Evolutionary conservation across 1,284 basidiomycete species (phyloP).

Genomic region (Sporisorium exsertum): DNA sequence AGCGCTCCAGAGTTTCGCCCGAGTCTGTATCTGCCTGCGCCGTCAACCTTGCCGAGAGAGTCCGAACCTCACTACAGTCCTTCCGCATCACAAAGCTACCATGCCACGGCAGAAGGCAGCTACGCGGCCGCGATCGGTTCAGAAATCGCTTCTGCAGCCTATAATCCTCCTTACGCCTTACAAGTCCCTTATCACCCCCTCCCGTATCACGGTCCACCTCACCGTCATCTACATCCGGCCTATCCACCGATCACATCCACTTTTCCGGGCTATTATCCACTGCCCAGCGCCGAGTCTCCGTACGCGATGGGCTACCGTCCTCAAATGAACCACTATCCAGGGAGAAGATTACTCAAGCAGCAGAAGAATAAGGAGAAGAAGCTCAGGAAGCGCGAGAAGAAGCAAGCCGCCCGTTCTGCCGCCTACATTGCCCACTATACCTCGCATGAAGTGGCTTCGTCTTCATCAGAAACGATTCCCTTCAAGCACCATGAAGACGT

Average conservation of each 20-base stretch:
- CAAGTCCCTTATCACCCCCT: conserved; percentile 12
- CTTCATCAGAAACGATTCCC: background rate
- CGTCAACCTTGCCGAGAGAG: conserved; percentile 10
- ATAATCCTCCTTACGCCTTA: conserved; percentile 24
- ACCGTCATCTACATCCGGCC: background rate
- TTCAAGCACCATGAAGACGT: background rate
- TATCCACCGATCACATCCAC: conserved; percentile 6
- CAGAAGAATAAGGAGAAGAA: conserved; percentile 35
- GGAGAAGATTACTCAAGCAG: conserved; percentile 25
- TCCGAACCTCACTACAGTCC: conserved; percentile 3
- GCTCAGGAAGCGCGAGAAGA: conserved; percentile 21
- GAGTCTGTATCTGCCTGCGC: conserved; percentile 7
- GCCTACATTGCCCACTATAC: background rate
- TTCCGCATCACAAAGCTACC: conserved; percentile 5
- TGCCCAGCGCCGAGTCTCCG: background rate
- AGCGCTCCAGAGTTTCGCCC: conserved; percentile 28
- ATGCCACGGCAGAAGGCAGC: background rate
- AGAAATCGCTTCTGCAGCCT: background rate
- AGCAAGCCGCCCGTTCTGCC: conserved; percentile 19
- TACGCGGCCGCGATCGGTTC: conserved; percentile 1
- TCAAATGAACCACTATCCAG: conserved; percentile 9
- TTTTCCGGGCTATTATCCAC: conserved; percentile 8
- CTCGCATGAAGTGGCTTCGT: background rate
- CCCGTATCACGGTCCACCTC: background rate
- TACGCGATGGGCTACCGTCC: conserved; percentile 2